Base-by-base conservation (phyloP, 805 yeast species). In the Lipomyces mesembrius region DNA sequence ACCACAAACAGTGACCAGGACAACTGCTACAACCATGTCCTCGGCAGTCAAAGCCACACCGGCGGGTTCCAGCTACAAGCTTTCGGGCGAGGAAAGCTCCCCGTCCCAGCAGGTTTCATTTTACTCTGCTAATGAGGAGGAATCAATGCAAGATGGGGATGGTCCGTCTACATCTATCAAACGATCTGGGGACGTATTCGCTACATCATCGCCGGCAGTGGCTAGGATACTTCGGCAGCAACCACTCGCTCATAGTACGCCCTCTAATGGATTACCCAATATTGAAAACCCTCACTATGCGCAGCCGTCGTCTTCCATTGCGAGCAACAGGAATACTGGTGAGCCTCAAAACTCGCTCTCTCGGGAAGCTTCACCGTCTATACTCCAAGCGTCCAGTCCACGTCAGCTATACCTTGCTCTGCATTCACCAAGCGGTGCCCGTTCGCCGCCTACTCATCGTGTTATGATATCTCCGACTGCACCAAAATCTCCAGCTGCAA, bases 171-270 rank as follows among this genome's bases (percentile, higher is more conserved):
- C 25, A 12, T 11, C 39, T 12, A 29, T 4, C 25, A 56, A 56
- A 12, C 43, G 22, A 1, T 20, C 46, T 11, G 20, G 20, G 6
- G 20, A 43, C 49, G 12, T 37, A 37, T 14, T 11, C 14, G 22
- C 34, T 32, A n/a, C 9, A 6, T 56, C 37, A 2, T 56, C 43
- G 17, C 59, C 59, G 20, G 25, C 43, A 4, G 20, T 56, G 6
- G 43, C 25, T n/a, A 12, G 20, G 17, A 56, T 12, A 14, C 59
- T 32, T 17, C 25, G 43, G 27, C 43, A n/a, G 25, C 57, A 43
- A n/a, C 68, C 65, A 32, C 32, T 64, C 14, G 68, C 68, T 11
- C 66, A 65, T 20, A 62, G 68, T 32, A 58, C 68, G 4, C 68
- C 68, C 0, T 60, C 56, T 27, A 29, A 37, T 27, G 49, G 49